Evolutionary conservation across 2,329 filamentous ascomycete genomes (phyloP), one percentile per base, ranked within the genome.

Genomic region (Fusarium foetens): DNA sequence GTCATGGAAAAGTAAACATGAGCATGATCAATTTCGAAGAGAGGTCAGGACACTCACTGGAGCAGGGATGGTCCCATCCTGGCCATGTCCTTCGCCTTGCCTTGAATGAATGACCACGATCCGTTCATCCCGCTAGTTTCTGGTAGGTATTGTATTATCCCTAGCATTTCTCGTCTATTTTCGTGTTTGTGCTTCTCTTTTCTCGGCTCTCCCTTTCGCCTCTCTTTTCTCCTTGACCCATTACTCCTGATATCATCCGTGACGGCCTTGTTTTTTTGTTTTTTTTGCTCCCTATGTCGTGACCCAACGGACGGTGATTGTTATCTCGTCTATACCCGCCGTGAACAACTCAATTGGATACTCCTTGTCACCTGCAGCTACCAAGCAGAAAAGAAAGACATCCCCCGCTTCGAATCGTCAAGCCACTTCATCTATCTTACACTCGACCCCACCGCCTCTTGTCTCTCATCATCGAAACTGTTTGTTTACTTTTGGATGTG

Each of bases 401-500:
- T 45, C 42, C 64, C 63, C 64, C 57, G 43, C 62, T 54, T 64
- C 57, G 17, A 48, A 45, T 57, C 33, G 31, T 52, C 49, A 70
- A 63, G 42, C 59, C 55, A 70, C 64, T 54, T 66, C 59, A 59
- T 68, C 63, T 52, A 71, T 64, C 39, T 53, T 57, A 59, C 35
- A 68, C 54, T 49, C 39, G 31, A 55, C 46, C 52, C 68, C 64
- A 66, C 64, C 64, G 69, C 69, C 48, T 62, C 63, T 42, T 54
- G 64, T 67, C 63, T 67, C 63, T 67, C 64, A 42, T 48, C 63
- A 13, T 62, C 23, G 36, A 71, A 39, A 35, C 29, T 65, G 55
- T 66, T 72, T 72, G 69, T 72, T 72, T 72, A 72, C 69, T 66
- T 68, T 52, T 66, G 49, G 36, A 53, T 43, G 64, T 68, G 63